Evolutionary conservation across 2,329 filamentous ascomycete genomes (phyloP).

Genomic region (Aspergillus ibericus): DNA sequence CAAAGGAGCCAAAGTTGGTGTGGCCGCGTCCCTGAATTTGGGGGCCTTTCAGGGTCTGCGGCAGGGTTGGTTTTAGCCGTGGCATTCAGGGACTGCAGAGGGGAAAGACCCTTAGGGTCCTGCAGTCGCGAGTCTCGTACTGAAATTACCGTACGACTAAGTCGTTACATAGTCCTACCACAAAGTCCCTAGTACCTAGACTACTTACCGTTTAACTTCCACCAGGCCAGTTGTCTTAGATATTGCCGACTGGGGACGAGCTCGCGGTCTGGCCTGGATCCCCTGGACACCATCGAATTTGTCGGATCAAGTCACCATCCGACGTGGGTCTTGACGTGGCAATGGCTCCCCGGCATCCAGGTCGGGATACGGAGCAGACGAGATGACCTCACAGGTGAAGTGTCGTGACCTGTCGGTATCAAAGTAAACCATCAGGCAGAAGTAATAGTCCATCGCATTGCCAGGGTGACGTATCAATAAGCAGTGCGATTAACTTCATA

Average conservation of each 20-base stretch:
- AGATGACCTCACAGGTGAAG: neutral
- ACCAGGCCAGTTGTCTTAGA: neutral
- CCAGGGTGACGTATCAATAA: conserved; percentile 2
- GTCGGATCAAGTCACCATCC: neutral
- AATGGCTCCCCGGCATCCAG: neutral
- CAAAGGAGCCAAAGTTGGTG: neutral
- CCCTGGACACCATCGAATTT: neutral
- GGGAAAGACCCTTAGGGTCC: conserved; percentile 3
- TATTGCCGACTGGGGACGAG: neutral
- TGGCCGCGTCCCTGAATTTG: conserved; percentile 1
- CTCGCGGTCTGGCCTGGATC: neutral
- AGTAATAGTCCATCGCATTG: neutral
- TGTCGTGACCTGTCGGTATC: neutral
- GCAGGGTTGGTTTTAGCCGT: neutral
- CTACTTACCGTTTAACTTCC: too few species aligned
- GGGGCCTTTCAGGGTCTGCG: conserved; percentile 3
- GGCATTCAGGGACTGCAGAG: conserved; percentile 3
- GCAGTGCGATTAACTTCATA: neutral
- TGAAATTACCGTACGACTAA: neutral
- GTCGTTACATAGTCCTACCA: too few species aligned
- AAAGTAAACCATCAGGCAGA: neutral
- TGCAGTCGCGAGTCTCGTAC: neutral
- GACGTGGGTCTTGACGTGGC: conserved; percentile 16
- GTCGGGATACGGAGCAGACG: neutral
- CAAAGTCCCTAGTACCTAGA: too few species aligned